Evolutionary conservation across 1,284 basidiomycete genomes (phyloP).

Genomic region (Marasmius sp.): DNA sequence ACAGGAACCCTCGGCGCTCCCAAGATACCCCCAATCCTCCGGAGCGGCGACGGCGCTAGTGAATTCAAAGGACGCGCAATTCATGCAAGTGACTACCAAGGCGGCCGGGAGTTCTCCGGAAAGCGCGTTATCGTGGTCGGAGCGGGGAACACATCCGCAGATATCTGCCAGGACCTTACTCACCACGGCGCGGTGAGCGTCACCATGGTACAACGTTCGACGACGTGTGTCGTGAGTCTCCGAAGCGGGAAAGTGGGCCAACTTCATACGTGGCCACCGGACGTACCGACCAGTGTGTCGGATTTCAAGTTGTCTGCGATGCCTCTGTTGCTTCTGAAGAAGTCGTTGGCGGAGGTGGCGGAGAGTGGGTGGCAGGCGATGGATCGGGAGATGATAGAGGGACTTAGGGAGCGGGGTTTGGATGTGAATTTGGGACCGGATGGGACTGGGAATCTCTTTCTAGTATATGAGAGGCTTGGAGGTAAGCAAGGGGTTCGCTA

Average conservation of each 20-base stretch:
- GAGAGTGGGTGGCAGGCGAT: slow-evolving; percentile 25
- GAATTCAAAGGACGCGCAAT: slow-evolving; percentile 30
- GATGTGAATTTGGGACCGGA: slow-evolving; percentile 30
- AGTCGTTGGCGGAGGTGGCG: slow-evolving; percentile 28
- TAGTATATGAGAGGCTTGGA: slow-evolving; percentile 25
- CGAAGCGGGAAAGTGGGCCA: slow-evolving; percentile 24
- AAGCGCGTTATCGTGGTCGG: slow-evolving; percentile 39
- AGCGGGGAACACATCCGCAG: slow-evolving; percentile 38
- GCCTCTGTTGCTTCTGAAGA: slow-evolving; percentile 37
- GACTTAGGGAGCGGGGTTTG: slow-evolving; percentile 37
- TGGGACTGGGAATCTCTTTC: slow-evolving; percentile 24
- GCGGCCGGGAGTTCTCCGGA: slow-evolving; percentile 26
- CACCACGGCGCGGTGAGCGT: slow-evolving; percentile 27
- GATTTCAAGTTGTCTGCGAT: slow-evolving; percentile 44
- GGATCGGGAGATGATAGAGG: slow-evolving; percentile 34
- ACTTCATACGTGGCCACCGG: slow-evolving; percentile 35
- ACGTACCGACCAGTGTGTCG: slow-evolving; percentile 38
- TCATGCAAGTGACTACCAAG: slow-evolving; percentile 30
- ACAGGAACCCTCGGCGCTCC: slow-evolving; percentile 35
- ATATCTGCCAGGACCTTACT: slow-evolving; percentile 37
- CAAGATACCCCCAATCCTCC: slow-evolving; percentile 24
- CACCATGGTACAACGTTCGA: slow-evolving; percentile 40
- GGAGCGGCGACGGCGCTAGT: slow-evolving; percentile 17
- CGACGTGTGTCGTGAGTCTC: slow-evolving; percentile 36
- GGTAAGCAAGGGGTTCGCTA: slow-evolving; percentile 23